Conservation (phyloP, 176 grass and related monocot species). For the Eremochloa ophiuroides region DNA sequence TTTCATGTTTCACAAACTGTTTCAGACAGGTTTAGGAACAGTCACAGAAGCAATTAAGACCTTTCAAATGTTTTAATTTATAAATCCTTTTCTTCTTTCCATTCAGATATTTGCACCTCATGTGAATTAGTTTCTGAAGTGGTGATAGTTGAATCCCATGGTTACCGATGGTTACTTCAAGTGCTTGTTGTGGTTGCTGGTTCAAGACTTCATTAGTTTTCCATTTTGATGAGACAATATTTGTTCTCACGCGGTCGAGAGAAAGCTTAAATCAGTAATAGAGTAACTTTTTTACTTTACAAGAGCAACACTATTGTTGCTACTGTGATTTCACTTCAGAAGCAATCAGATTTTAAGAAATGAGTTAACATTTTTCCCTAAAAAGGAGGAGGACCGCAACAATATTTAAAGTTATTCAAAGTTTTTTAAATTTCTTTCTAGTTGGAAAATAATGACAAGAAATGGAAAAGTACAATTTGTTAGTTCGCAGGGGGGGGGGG, state of each 20-base stretch:
- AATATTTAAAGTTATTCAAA: neutral
- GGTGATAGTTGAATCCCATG: neutral
- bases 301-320: neutral
- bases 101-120: neutral
- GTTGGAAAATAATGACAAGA: neutral
- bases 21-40: slow-evolving; percentile 31
- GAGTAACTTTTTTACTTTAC: neutral
- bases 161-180: neutral
- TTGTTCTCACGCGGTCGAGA: neutral
- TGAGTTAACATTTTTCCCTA: neutral
- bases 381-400: neutral
- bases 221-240: neutral
- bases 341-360: neutral
- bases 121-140: neutral
- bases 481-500: too few relatives aligned
- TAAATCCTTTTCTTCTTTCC: neutral
- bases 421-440: neutral
- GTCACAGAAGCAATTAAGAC: neutral
- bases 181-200: neutral
- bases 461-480: neutral
- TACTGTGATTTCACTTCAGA: neutral
- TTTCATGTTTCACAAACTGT: slow-evolving; percentile 19
- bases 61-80: neutral
- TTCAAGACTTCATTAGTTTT: neutral
- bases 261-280: neutral